Conservation (phyloP, 2,329 filamentous ascomycete genomes). For the Periglandula ipomoeae region DNA sequence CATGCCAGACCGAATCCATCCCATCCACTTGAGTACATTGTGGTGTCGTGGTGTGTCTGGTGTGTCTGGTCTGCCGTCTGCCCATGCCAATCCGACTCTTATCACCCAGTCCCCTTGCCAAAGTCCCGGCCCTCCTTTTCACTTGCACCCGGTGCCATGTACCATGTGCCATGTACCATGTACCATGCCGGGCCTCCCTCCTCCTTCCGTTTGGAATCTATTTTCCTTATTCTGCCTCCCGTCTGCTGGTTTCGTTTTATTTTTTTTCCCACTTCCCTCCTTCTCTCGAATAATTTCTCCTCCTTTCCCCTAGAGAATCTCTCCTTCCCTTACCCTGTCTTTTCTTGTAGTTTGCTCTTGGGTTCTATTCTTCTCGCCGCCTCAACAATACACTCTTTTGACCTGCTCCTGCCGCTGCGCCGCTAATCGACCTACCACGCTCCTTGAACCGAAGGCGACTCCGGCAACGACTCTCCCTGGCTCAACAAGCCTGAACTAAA, state of each 20-base stretch:
- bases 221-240: constrained; percentile 8
- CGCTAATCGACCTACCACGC: not conserved
- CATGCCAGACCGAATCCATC: constrained; percentile 8
- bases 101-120: constrained; percentile 7
- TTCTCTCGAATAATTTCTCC: constrained; percentile 2
- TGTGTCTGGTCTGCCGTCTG: not conserved
- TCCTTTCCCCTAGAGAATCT: not conserved
- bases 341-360: not conserved
- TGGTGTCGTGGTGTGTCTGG: not conserved
- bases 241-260: constrained; percentile 7
- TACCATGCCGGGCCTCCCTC: constrained; percentile 4
- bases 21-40: constrained; percentile 4
- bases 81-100: constrained; percentile 7
- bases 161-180: constrained; percentile 6
- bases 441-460: not conserved
- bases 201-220: constrained; percentile 9
- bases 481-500: not conserved
- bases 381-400: constrained; percentile 1
- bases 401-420: not conserved
- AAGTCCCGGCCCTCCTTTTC: constrained; percentile 9
- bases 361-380: not conserved
- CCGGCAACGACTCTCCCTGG: not conserved
- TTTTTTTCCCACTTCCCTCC: constrained; percentile 7
- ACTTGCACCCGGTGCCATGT: constrained; percentile 5
- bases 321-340: constrained; percentile 5